Evolutionary conservation across 2,329 filamentous ascomycete species (phyloP), one percentile per base, ranked within the genome.

Genomic region (Aspergillus hiratsukae): DNA sequence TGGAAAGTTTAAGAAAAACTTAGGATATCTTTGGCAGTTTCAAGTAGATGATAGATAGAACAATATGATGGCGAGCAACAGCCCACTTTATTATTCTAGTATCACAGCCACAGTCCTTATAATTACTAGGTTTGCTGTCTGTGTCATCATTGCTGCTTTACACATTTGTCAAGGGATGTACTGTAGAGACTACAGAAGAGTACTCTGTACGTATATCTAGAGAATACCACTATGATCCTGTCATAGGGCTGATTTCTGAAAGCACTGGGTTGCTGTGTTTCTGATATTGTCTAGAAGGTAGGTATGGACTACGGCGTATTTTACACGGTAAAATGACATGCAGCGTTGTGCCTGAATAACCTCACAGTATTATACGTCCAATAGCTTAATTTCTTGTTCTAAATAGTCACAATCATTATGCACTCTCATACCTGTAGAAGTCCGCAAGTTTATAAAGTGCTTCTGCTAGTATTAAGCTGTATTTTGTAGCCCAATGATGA

Each of bases 401-500:
- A 5, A 17, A 11, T 17, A 3, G 14, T 17, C 6, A 37, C 17
- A 3, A 37, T 7, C 2, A 17, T 37, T 37, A 37, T 35, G 14
- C 31, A 37, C 31, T 35, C 31, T 37, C 14, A 17, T 37, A 17
- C 31, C 6, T 14, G 17, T 17, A 37, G 31, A 3, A 17, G 17
- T 7, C 17, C 6, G 17, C 5, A 17, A 3, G 2, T 4, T 17
- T 37, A 37, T 17, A 17, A 35, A 7, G 31, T 7, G 14, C 31
- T 17, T 37, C 31, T 37, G 14, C 14, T 37, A 17, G 7, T 35
- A 37, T 17, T 14, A 17, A 2, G 5, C 46, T 60, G 54, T 43
- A 51, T 56, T 56, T 52, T 58, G 28, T 29, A 46, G 41, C 19
- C 54, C 48, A 49, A 53, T 49, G 3, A 29, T 43, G 23, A 43